A percentile compares a stretch with the other conserved stretches of the same genome.
phyloP scores from a whole-genome alignment of 2,329 filamentous ascomycete species.

The Arthroderma sp. region DNA sequence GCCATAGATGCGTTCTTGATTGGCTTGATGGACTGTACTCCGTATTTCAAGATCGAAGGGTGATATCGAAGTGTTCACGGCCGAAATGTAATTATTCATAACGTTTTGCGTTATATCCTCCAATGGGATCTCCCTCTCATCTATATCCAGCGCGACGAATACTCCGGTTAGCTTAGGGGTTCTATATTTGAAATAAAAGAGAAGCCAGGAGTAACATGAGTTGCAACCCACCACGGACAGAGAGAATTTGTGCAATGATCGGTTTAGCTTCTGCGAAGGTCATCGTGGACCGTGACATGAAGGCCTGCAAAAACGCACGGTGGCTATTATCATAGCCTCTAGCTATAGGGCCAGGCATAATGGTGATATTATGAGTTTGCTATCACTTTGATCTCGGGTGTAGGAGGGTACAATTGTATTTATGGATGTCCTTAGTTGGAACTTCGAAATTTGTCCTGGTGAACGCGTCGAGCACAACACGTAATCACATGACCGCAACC shows the following conservation, averaged over 20 bases:
- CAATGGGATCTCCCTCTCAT: constrained; percentile 35
- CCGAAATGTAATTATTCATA: constrained; percentile 55
- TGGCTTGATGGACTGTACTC: constrained; percentile 54
- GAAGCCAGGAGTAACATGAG: no score
- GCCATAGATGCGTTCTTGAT: constrained; percentile 55
- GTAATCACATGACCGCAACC: no score
- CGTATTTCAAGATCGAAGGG: constrained; percentile 82
- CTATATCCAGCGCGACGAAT: constrained; percentile 16
- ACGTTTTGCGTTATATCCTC: constrained; percentile 55
- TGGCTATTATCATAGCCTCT: constrained; percentile 50
- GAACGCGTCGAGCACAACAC: no score
- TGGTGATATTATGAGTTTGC: neutral
- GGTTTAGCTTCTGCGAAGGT: constrained; percentile 60
- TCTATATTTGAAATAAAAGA: no score
- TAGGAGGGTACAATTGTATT: no score
- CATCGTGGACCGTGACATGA: constrained; percentile 65
- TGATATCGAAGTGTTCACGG: constrained; percentile 58
- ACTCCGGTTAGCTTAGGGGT: no score
- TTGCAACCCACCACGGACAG: constrained; percentile 36
- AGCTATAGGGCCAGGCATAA: constrained; percentile 3
- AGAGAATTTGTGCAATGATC: constrained; percentile 64
- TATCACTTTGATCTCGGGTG: no score
- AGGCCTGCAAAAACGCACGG: constrained; percentile 79
- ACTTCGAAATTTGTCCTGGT: no score
- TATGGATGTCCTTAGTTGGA: no score